Conservation (phyloP, 352 stramenopile genomes). For the Peronospora destructor region DNA sequence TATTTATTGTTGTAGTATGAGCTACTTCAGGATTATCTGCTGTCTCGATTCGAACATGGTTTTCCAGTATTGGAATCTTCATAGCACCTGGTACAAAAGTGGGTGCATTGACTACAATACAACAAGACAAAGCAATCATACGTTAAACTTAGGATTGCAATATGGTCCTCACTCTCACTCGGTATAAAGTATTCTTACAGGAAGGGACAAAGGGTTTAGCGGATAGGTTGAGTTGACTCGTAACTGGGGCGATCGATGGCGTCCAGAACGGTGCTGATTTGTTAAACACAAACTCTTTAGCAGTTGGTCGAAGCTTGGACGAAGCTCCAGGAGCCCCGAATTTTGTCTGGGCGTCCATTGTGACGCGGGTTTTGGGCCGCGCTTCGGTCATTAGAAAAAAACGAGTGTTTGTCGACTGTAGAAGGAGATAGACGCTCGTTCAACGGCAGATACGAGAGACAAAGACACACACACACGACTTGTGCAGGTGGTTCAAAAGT, state of each 20-base stretch:
- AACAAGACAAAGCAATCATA: conserved; percentile 2
- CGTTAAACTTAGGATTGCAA: neutral
- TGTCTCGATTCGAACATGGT: conserved; percentile 10
- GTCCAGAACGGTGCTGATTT: conserved; percentile 44
- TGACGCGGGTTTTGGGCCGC: conserved; percentile 12
- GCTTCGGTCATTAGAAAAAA: conserved; percentile 23
- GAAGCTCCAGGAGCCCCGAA: conserved; percentile 3
- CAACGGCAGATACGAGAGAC: neutral
- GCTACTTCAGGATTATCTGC: neutral
- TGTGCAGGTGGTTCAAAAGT: conserved; percentile 19
- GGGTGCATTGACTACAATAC: conserved; percentile 29
- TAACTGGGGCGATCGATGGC: conserved; percentile 24
- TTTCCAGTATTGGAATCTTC: conserved; percentile 20
- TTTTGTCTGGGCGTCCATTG: conserved; percentile 20
- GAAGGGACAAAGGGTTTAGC: conserved; percentile 57
- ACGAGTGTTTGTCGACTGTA: conserved; percentile 1
- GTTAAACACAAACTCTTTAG: conserved; percentile 68
- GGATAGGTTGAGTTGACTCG: conserved; percentile 42
- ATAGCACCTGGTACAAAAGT: conserved; percentile 27
- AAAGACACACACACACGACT: conserved; percentile 23
- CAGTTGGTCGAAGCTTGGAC: conserved; percentile 53
- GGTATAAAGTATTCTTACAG: conserved; percentile 19
- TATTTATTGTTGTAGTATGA: neutral
- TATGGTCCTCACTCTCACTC: neutral
- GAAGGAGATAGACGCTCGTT: neutral